A percentile compares a stretch with the other conserved stretches of the same genome.
Conservation (phyloP, 176 grass and related monocot genomes). For the Musa acuminata region DNA sequence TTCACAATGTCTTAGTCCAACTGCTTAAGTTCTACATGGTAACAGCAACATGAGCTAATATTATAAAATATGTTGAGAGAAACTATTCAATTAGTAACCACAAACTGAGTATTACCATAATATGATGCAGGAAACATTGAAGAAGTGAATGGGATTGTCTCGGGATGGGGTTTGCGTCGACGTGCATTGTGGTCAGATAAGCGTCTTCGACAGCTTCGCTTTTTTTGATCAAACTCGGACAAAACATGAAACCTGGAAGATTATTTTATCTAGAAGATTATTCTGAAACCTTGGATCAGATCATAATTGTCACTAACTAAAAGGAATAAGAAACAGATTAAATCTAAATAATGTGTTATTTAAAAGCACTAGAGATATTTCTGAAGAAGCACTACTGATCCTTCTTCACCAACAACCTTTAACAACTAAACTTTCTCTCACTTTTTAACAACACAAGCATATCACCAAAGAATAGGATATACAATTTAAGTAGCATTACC, state of each 20-base stretch:
- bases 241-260: constrained; percentile 16
- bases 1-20: no score
- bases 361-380: no score
- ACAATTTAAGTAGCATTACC: background rate
- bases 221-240: constrained; percentile 22
- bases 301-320: no score
- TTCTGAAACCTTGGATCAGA: no score
- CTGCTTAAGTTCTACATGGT: no score
- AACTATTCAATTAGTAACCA: background rate
- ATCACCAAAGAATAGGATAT: no score
- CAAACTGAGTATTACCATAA: background rate
- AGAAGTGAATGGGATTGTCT: constrained; percentile 15
- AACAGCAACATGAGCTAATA: background rate
- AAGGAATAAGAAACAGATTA: no score
- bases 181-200: constrained; percentile 22
- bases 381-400: no score
- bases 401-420: no score
- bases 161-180: constrained; percentile 13
- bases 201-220: constrained; percentile 15
- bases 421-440: no score
- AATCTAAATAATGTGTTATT: no score
- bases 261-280: background rate
- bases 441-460: no score
- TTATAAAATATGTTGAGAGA: background rate
- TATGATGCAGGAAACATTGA: background rate